Conservation (phyloP, 2,329 filamentous ascomycete genomes). For the Huntiella abstrusa region DNA sequence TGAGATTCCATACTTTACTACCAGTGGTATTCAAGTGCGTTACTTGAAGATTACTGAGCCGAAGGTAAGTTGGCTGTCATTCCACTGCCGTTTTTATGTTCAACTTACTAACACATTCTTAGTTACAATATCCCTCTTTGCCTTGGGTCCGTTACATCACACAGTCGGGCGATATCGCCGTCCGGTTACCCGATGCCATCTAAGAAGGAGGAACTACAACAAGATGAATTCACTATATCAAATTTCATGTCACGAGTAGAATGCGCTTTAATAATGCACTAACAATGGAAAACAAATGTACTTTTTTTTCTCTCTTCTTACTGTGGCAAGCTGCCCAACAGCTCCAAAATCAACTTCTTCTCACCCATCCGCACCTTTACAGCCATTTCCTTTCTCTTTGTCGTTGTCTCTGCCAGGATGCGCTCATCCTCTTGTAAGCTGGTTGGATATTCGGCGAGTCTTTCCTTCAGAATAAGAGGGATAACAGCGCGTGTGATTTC, state of each 20-base stretch:
- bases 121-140: conserved; percentile 95
- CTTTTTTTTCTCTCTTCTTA: not conserved
- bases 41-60: conserved; percentile 99
- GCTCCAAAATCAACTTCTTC: conserved; percentile 43
- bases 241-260: not conserved
- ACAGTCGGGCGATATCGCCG: conserved; percentile 90
- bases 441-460: conserved; percentile 25
- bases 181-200: conserved; percentile 68
- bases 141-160: conserved; percentile 99
- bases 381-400: conserved; percentile 32
- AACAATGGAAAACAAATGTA: no score
- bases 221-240: no score
- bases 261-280: not conserved
- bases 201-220: not conserved
- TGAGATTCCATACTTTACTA: conserved; percentile 99
- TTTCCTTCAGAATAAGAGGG: conserved; percentile 19
- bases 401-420: conserved; percentile 21
- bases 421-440: conserved; percentile 22
- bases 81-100: not conserved
- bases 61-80: conserved; percentile 49
- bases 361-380: conserved; percentile 51
- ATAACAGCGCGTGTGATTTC: conserved; percentile 25
- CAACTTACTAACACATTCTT: conserved; percentile 8
- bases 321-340: conserved; percentile 19
- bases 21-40: conserved; percentile 91